Conservation (phyloP, 139 green algal genomes). For the Raphidocelis subcapitata region DNA sequence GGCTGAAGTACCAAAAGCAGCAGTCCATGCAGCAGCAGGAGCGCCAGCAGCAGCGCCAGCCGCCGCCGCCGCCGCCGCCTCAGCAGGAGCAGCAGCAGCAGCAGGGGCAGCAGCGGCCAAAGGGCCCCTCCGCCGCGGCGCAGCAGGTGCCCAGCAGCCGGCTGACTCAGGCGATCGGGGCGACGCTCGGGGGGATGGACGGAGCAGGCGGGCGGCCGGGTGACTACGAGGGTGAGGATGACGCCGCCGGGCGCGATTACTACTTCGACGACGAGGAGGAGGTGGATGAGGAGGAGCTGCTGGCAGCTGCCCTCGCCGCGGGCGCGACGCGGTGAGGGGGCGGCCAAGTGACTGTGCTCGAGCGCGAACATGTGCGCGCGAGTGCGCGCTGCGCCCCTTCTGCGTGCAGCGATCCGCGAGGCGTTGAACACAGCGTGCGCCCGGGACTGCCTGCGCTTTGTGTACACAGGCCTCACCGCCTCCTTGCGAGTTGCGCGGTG, state of each 20-base stretch:
- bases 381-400: too few relatives aligned
- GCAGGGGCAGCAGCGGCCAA: slow-evolving; percentile 9
- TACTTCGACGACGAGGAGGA: slow-evolving; percentile 36
- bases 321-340: too few relatives aligned
- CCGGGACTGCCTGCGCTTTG: too few relatives aligned
- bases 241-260: slow-evolving; percentile 11
- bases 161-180: slow-evolving; percentile 13
- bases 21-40: slow-evolving; percentile 15
- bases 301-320: background rate
- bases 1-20: slow-evolving; percentile 39
- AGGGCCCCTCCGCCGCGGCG: too few relatives aligned
- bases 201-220: background rate
- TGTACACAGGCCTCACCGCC: too few relatives aligned
- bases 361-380: too few relatives aligned
- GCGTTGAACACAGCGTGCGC: too few relatives aligned
- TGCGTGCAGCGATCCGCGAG: too few relatives aligned
- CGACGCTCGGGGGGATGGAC: slow-evolving; percentile 1
- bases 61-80: background rate
- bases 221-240: background rate
- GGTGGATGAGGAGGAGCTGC: slow-evolving; percentile 10
- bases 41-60: slow-evolving; percentile 27
- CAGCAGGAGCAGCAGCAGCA: slow-evolving; percentile 16
- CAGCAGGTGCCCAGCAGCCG: background rate
- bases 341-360: too few relatives aligned
- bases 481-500: too few relatives aligned